Base-by-base conservation (phyloP, 1,284 basidiomycete genomes). In the Cutaneotrichosporon cavernicola region DNA sequence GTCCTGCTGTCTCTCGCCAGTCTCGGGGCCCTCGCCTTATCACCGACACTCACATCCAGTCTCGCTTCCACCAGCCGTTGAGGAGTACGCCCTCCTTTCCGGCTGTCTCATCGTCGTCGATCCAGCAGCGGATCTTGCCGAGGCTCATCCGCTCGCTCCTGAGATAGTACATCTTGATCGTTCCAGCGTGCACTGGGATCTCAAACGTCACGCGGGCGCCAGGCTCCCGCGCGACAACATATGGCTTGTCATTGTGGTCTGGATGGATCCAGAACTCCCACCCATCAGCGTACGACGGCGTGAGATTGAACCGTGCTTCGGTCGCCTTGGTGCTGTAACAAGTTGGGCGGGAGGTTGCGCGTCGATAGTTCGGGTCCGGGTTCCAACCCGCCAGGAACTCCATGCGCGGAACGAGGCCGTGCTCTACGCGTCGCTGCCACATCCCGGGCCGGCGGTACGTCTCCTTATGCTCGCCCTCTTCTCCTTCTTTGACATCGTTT, bases 101-200 rank as follows among this genome's bases (percentile, higher is more conserved):
- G 47, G 13, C 30, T 2, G 31, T 16, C 16, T 53, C 51, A 31
- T 71, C 71, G 5, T 74, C 73, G 52, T 74, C 77, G 46, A 74
- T 69, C 79, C 78, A 80, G 61, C 80, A 81, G 56, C 73, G 65
- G 22, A 77, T 67, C 30, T 67, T 75, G 5, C 80, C 80, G n/a
- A 81, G 56, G 0, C 76, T 75, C 66, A 78, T 80, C 31, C 68
- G 70, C 66, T 68, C 72, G 32, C 73, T 76, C 43, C 66, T 66
- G 47, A 81, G 63, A 13, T 72, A 70, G 65, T 80, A 80, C 65
- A 81, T 69, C 66, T 79, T 80, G 69, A 81, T 72, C 30, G 71
- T 61, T 16, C 80, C 80, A 5, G 75, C 64, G 22, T 59, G 65
- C 6, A 77, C 77, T n/a, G 75, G 72, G 53, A 81, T 62, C 46